A percentile compares a stretch with the other conserved stretches of the same genome.
Evolutionary conservation across 306 rosid species (phyloP).

Genomic region (Glycine soja): DNA sequence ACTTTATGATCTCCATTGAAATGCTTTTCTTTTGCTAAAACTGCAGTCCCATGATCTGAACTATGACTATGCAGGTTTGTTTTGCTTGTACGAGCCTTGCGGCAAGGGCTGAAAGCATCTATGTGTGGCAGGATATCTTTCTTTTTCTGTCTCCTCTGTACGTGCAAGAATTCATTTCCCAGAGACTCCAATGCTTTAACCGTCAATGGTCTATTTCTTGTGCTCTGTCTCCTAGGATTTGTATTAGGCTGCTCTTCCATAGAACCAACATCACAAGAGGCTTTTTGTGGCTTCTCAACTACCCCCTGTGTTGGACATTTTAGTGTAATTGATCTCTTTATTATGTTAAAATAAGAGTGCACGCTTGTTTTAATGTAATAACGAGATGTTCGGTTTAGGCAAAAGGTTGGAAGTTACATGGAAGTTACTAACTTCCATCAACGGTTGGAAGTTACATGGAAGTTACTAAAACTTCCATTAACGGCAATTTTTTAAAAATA

Average conservation of each 20-base stretch:
- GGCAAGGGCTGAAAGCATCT: slow-evolving; percentile 53
- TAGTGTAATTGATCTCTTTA: too few relatives aligned
- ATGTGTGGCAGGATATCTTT: slow-evolving; percentile 44
- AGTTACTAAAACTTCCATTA: too few relatives aligned
- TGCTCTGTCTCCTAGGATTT: slow-evolving; percentile 56
- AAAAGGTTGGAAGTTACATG: too few relatives aligned
- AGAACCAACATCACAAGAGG: slow-evolving; percentile 23
- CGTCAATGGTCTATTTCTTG: slow-evolving; percentile 73
- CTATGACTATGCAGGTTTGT: slow-evolving; percentile 48
- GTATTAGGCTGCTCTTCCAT: neutral
- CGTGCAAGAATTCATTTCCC: slow-evolving; percentile 61
- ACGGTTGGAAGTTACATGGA: too few relatives aligned
- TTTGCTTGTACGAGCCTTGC: slow-evolving; percentile 59
- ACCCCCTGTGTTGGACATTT: too few relatives aligned
- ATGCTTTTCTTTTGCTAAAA: slow-evolving; percentile 51
- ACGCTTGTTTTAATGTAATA: too few relatives aligned
- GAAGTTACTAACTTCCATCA: too few relatives aligned
- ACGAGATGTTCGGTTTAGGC: too few relatives aligned
- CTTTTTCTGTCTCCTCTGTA: slow-evolving; percentile 50
- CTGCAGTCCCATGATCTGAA: slow-evolving; percentile 43
- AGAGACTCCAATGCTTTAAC: slow-evolving; percentile 73
- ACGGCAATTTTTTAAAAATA: too few relatives aligned
- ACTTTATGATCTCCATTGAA: slow-evolving; percentile 43
- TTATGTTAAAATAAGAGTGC: too few relatives aligned
- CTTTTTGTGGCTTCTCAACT: slow-evolving; percentile 31